These are phyloP conservation scores for Aureobasidium zeae DNA, from an alignment of 2,329 filamentous ascomycete genomes.

Conservation along the genomic window DNA sequence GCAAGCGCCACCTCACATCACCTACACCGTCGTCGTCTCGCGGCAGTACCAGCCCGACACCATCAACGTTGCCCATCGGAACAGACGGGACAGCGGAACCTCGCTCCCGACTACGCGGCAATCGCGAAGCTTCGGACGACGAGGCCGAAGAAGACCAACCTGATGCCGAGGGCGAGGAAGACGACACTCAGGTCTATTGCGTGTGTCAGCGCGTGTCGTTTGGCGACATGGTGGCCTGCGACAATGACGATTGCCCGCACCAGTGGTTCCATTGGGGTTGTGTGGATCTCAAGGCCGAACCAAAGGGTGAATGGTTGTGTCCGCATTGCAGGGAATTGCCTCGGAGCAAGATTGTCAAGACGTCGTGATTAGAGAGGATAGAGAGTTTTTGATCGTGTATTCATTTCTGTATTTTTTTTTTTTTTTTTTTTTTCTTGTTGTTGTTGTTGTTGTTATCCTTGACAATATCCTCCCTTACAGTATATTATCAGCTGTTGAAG, in stretches of 20 bases:
- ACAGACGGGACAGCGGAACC: conserved; percentile 21
- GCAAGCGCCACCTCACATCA: conserved; percentile 27
- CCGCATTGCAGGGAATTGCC: conserved; percentile 30
- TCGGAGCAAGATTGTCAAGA: conserved; percentile 33
- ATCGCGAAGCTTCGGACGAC: conserved; percentile 17
- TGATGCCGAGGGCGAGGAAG: conserved; percentile 54
- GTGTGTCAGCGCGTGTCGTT: conserved; percentile 75
- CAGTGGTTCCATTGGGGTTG: conserved; percentile 82
- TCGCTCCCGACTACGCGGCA: conserved; percentile 10
- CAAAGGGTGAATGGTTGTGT: conserved; percentile 43
- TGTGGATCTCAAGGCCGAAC: conserved; percentile 42
- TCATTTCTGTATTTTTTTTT: no score
- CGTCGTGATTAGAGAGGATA: no score
- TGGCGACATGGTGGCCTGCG: conserved; percentile 82
- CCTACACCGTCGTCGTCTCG: conserved; percentile 24
- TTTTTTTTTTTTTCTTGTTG: no score
- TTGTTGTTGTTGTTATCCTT: no score
- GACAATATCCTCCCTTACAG: no score
- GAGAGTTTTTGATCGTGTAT: no score
- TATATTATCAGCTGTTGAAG: conserved; percentile 14
- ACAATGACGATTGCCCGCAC: conserved; percentile 69
- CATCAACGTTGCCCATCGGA: conserved; percentile 24
- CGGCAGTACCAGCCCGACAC: conserved; percentile 26
- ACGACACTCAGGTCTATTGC: conserved; percentile 70
- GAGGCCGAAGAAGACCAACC: conserved; percentile 33